A percentile compares a stretch with the other conserved stretches of the same genome.
These are phyloP conservation scores for Eucalyptus dawsonii DNA, from an alignment of 345 rosid genomes.

Conservation along the genomic window DNA sequence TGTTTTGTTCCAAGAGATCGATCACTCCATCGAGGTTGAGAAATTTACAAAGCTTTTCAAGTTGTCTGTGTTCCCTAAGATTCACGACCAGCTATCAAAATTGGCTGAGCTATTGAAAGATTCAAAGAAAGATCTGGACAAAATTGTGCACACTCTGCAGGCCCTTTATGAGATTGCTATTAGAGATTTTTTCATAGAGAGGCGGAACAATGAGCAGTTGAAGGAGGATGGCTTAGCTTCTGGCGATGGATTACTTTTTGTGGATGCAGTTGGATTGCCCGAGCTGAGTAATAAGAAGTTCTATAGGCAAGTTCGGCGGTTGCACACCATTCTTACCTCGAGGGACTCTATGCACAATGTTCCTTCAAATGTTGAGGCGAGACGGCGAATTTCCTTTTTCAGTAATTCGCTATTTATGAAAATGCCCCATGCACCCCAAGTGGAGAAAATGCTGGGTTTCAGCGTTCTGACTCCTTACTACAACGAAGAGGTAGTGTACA, in stretches of 20 bases:
- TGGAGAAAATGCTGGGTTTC: constrained; percentile 92
- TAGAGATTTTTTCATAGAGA: constrained; percentile 57
- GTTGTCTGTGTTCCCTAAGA: constrained; percentile 50
- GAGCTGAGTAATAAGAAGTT: constrained; percentile 47
- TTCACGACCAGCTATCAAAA: constrained; percentile 51
- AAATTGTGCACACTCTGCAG: constrained; percentile 67
- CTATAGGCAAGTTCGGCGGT: constrained; percentile 66
- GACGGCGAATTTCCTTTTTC: constrained; percentile 85
- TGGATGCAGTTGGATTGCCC: constrained; percentile 60
- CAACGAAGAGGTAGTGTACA: constrained; percentile 74
- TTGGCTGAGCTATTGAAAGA: constrained; percentile 42
- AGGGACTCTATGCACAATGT: constrained; percentile 71
- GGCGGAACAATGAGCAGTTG: constrained; percentile 47
- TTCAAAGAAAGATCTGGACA: constrained; percentile 34
- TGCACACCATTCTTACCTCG: constrained; percentile 70
- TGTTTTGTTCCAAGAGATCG: constrained; percentile 65
- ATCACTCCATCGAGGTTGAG: constrained; percentile 51
- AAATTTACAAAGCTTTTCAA: constrained; percentile 65
- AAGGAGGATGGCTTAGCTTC: constrained; percentile 62
- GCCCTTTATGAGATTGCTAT: constrained; percentile 73
- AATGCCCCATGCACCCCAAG: constrained; percentile 93
- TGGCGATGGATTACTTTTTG: constrained; percentile 49
- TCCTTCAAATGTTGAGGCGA: constrained; percentile 77
- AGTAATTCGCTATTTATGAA: constrained; percentile 90
- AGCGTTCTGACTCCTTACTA: constrained; percentile 87